phyloP scores from a whole-genome alignment of 208 protist genomes.

The Trichomonas tenax region DNA sequence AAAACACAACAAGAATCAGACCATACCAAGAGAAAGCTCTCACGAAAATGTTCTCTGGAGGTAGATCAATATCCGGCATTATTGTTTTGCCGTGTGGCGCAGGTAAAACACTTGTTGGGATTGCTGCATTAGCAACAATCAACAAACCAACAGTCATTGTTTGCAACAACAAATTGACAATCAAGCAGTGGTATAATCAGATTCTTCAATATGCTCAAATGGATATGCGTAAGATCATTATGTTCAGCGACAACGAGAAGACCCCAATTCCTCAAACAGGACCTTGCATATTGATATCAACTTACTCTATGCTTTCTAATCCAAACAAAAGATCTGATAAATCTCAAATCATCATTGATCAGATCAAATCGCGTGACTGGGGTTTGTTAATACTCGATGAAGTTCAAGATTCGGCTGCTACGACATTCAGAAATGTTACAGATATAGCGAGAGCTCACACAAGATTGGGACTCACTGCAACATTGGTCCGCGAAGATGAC shows the following conservation, averaged over 20 bases:
- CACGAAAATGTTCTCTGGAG: constrained; percentile 61
- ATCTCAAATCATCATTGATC: constrained; percentile 14
- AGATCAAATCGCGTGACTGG: constrained; percentile 56
- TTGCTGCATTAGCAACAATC: constrained; percentile 49
- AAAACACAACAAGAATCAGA: constrained; percentile 44
- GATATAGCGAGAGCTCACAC: constrained; percentile 65
- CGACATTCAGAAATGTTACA: constrained; percentile 66
- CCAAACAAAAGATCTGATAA: constrained; percentile 42
- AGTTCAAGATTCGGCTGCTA: constrained; percentile 85
- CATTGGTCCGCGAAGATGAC: constrained; percentile 74
- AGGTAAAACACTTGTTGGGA: constrained; percentile 96
- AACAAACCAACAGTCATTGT: constrained; percentile 20
- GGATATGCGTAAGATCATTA: not conserved
- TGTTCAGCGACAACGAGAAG: not conserved
- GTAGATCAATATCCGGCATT: constrained; percentile 62
- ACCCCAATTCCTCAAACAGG: not conserved
- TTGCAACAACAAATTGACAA: constrained; percentile 6
- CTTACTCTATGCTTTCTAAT: constrained; percentile 90
- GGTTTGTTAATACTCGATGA: constrained; percentile 89
- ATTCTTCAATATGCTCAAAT: constrained; percentile 26
- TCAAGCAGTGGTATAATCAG: constrained; percentile 37
- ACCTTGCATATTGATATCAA: constrained; percentile 74
- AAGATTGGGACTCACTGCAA: constrained; percentile 83
- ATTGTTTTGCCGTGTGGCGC: constrained; percentile 97
- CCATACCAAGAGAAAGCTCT: constrained; percentile 57